These are phyloP conservation scores for Hygrophila difformis DNA, from an alignment of 257 asterid species.

Conservation along the genomic window DNA sequence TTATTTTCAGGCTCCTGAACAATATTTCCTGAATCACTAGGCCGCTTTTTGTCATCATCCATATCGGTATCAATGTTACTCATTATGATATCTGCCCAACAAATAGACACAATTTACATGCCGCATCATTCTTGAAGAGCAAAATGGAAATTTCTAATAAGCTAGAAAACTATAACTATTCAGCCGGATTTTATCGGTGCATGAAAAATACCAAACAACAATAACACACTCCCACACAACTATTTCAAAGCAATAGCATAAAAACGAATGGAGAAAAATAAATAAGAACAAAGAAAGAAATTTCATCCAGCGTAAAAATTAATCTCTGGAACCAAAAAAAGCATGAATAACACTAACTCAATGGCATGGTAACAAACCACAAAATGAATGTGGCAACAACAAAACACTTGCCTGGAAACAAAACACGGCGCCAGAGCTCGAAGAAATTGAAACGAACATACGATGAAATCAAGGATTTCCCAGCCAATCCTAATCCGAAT, in stretches of 20 bases:
- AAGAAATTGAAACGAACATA: background rate
- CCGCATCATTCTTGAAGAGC: background rate
- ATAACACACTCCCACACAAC: background rate
- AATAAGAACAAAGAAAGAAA: background rate
- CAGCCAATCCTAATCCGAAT: background rate
- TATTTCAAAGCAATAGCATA: too few species aligned
- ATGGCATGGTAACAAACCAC: too few species aligned
- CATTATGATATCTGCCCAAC: background rate
- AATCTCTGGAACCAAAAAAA: too few species aligned
- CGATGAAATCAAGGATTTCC: background rate
- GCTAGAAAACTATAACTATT: too few species aligned
- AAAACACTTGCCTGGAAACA: background rate
- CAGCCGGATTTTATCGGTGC: background rate
- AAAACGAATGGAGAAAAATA: too few species aligned
- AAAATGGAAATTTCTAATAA: background rate
- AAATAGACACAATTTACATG: background rate
- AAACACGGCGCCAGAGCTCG: background rate
- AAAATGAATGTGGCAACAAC: too few species aligned
- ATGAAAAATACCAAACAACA: background rate
- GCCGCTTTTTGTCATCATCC: background rate
- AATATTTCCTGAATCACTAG: background rate
- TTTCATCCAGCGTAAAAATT: too few species aligned
- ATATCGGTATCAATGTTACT: background rate
- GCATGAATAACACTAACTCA: too few species aligned
- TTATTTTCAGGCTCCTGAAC: conserved; percentile 7